Evolutionary conservation across 306 rosid genomes (phyloP), one percentile per base, ranked within the genome.

Genomic region (Castanea mollissima): DNA sequence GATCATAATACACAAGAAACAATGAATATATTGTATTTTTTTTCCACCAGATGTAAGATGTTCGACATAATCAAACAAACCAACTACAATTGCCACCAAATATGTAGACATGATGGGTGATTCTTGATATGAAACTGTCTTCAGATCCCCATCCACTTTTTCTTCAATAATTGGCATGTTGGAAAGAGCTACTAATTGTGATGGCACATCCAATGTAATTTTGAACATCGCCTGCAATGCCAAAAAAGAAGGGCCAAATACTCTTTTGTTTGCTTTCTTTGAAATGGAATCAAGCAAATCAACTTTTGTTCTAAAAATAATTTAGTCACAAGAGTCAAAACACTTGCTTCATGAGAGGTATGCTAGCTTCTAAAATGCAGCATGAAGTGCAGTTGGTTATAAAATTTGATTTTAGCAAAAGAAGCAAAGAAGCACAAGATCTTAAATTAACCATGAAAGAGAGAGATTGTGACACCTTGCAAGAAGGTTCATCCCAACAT

Each of bases 401-500:
- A 65, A 65, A 21, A 18, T 65, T 16, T 31, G 71, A 65, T 65
- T 32, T 57, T 46, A 65, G 49, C 25, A 32, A 18, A 64, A 15
- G 63, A 64, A 5, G 46, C 20, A 64, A 64, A 32, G 46, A 65
- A 31, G 25, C 1, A 32, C 3, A 32, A 64, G 0, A 64, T 64
- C 2, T 32, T 65, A 9, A 65, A 65, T 16, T 11, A 65, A 20
- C 49, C 15, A 31, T 29, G 20, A 71, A 79, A 76, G 71, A 49
- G 68, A 72, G 51, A 35, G 38, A 34, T 34, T 78, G 63, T 59
- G 19, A 31, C 21, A 94, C 99, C 99, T 92, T 95, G 87, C 86
- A 91, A 73, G 97, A 95, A 67, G 99, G 99, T 82, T 95, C 99
- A 80, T 95, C 99, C 99, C 99, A 95, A 84, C 99, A 95, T 13